Conservation (phyloP, 257 asterid species). For the Phtheirospermum japonicum region DNA sequence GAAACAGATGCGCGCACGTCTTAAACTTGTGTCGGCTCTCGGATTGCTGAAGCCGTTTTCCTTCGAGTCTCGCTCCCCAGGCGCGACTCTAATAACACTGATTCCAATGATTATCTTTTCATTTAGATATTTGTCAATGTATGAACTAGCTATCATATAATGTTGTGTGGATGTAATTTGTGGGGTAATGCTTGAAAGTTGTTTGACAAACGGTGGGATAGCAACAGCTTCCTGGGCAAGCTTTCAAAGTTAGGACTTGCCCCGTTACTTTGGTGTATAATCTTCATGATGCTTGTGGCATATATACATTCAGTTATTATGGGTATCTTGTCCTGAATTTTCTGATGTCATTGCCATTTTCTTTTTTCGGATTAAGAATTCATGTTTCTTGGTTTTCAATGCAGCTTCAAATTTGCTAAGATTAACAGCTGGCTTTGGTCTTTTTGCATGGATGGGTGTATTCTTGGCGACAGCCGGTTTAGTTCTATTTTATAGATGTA, state of each 20-base stretch:
- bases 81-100: too few relatives aligned
- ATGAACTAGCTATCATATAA: too few relatives aligned
- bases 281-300: conserved; percentile 62
- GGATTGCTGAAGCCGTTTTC: too few relatives aligned
- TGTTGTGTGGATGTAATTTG: conserved; percentile 34
- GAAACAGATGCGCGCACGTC: too few relatives aligned
- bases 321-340: conserved; percentile 51
- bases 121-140: too few relatives aligned
- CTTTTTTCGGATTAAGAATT: too few relatives aligned
- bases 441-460: conserved; percentile 95
- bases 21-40: too few relatives aligned
- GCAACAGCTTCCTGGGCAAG: conserved; percentile 65
- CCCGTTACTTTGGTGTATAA: conserved; percentile 78
- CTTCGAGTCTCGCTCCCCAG: too few relatives aligned
- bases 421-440: conserved; percentile 79
- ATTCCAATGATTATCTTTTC: too few relatives aligned
- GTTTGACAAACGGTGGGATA: conserved; percentile 76
- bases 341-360: conserved; percentile 1
- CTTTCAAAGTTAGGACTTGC: conserved; percentile 92
- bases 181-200: conserved; percentile 93
- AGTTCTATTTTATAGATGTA: too few relatives aligned
- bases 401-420: conserved; percentile 87
- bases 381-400: conserved; percentile 25
- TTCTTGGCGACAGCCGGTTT: too few relatives aligned
- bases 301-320: conserved; percentile 70